phyloP scores from a whole-genome alignment of 208 protist genomes.

The Leishmania tarentolae region DNA sequence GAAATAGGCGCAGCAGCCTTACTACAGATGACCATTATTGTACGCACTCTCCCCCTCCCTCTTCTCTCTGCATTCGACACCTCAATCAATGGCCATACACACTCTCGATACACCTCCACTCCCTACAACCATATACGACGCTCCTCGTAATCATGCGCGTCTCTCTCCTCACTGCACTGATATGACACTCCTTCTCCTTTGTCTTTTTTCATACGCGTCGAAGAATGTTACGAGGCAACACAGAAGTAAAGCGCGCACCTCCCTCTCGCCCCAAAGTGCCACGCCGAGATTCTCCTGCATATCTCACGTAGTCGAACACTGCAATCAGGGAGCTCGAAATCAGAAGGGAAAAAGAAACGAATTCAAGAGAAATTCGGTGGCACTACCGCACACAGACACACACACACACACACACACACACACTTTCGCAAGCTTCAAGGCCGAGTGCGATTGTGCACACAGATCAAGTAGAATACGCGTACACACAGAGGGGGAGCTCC shows the following conservation, averaged over 20 bases:
- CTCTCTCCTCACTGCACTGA: neutral
- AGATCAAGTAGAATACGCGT: neutral
- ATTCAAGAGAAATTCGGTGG: neutral
- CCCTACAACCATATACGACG: neutral
- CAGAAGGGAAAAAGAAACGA: neutral
- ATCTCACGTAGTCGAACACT: neutral
- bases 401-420: neutral
- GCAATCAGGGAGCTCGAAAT: neutral
- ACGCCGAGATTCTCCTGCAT: neutral
- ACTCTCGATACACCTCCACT: neutral
- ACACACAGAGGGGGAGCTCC: neutral
- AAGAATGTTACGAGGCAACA: neutral
- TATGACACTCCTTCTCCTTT: neutral
- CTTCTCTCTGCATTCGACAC: neutral
- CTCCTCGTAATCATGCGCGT: neutral
- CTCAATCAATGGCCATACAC: neutral
- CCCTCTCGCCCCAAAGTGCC: neutral
- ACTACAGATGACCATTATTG: neutral
- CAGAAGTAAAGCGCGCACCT: neutral
- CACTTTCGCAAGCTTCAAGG: neutral
- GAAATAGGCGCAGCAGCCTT: neutral
- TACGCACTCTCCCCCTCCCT: neutral
- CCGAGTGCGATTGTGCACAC: neutral
- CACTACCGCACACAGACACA: neutral
- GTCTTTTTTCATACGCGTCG: neutral